Evolutionary conservation across 129 eudicot genomes (phyloP).

Genomic region (Silybum marianum): DNA sequence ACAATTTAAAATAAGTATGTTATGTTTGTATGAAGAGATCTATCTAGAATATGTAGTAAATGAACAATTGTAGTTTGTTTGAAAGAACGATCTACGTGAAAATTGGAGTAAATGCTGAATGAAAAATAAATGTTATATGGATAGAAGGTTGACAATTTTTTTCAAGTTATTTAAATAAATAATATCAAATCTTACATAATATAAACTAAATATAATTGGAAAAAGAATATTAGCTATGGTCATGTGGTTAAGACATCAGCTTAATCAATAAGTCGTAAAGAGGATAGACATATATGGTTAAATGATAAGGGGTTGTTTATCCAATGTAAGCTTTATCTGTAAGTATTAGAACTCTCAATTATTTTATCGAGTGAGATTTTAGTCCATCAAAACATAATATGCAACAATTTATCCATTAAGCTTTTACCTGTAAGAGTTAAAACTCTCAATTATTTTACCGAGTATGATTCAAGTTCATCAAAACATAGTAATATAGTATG

Average conservation of each 20-base stretch:
- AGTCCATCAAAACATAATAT: no score
- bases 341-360: no score
- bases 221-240: neutral
- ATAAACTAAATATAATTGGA: neutral
- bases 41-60: neutral
- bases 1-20: no score
- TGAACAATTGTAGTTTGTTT: neutral
- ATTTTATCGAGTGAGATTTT: no score
- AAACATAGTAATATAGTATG: no score
- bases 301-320: neutral
- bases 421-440: no score
- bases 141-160: neutral
- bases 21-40: neutral
- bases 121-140: neutral
- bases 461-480: no score
- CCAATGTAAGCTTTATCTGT: no score
- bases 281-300: neutral
- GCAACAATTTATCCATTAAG: no score
- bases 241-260: neutral
- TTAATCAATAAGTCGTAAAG: neutral
- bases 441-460: no score
- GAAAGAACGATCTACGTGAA: neutral
- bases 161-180: neutral
- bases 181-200: no score
- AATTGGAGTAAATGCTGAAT: neutral